phyloP scores from a whole-genome alignment of 345 rosid species.

The Syzygium grande region DNA sequence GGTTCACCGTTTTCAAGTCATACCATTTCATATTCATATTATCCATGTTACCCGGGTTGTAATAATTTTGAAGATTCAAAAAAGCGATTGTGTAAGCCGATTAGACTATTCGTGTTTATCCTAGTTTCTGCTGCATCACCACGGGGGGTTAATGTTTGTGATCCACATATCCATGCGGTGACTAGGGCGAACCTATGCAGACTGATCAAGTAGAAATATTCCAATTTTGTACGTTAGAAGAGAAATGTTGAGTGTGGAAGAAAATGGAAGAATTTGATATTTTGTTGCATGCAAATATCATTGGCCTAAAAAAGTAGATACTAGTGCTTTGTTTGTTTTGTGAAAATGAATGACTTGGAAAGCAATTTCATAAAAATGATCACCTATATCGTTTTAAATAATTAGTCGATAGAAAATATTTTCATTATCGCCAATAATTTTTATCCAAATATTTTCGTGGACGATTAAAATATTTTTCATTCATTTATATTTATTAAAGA shows the following conservation, averaged over 20 bases:
- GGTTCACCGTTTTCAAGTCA: neutral
- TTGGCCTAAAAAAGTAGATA: neutral
- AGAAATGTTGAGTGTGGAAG: too few species aligned
- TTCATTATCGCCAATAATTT: too few species aligned
- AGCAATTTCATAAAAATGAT: too few species aligned
- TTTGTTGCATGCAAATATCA: neutral
- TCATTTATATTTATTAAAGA: too few species aligned
- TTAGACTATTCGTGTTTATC: neutral
- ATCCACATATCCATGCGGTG: neutral
- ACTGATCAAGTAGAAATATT: neutral
- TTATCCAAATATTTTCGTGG: too few species aligned
- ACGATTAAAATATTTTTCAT: too few species aligned
- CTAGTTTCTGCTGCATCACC: neutral
- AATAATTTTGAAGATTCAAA: neutral
- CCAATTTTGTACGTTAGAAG: too few species aligned
- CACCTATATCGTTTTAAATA: too few species aligned
- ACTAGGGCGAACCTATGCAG: neutral
- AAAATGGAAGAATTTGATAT: neutral
- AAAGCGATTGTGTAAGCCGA: fast-evolving
- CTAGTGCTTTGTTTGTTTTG: neutral
- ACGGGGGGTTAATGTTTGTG: neutral
- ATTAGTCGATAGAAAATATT: too few species aligned
- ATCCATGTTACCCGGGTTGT: fast-evolving
- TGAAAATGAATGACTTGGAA: too few species aligned
- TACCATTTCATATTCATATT: neutral